phyloP scores from a whole-genome alignment of 1,284 basidiomycete species.

The Malassezia vespertilionis region DNA sequence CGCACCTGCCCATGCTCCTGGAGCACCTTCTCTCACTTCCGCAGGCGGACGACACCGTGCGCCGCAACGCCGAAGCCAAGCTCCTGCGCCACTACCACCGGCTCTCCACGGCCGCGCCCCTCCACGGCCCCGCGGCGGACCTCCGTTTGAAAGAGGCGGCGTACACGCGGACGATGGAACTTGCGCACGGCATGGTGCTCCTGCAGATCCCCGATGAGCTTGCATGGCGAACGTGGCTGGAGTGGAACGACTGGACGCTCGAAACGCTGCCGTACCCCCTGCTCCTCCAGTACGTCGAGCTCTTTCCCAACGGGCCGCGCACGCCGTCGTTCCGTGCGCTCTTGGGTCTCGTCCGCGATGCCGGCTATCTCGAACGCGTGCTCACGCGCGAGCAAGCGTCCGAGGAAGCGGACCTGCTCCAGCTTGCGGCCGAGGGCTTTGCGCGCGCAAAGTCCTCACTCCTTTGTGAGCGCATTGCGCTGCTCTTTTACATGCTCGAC shows the following conservation, averaged over 20 bases:
- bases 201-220: constrained; percentile 63
- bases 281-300: constrained; percentile 58
- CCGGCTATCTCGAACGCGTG: constrained; percentile 27
- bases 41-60: constrained; percentile 28
- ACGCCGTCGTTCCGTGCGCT: constrained; percentile 23
- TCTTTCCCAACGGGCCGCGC: constrained; percentile 57
- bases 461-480: constrained; percentile 61
- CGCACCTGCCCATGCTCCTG: constrained; percentile 30
- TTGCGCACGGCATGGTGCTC: constrained; percentile 63
- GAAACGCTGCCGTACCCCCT: constrained; percentile 58
- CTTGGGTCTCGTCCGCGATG: constrained; percentile 29
- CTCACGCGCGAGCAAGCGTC: constrained; percentile 16
- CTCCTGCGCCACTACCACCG: constrained; percentile 26
- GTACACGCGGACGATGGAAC: constrained; percentile 58
- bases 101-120: constrained; percentile 26
- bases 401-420: constrained; percentile 26
- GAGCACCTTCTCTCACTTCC: constrained; percentile 35
- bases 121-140: background rate
- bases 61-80: constrained; percentile 30
- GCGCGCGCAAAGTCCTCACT: constrained; percentile 56
- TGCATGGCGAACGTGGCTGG: constrained; percentile 69
- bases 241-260: constrained; percentile 63
- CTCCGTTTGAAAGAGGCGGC: constrained; percentile 51
- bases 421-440: constrained; percentile 52
- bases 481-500: constrained; percentile 63